These are phyloP conservation scores for Malassezia yamatoensis DNA, from an alignment of 1,284 basidiomycete genomes.

Conservation along the genomic window DNA sequence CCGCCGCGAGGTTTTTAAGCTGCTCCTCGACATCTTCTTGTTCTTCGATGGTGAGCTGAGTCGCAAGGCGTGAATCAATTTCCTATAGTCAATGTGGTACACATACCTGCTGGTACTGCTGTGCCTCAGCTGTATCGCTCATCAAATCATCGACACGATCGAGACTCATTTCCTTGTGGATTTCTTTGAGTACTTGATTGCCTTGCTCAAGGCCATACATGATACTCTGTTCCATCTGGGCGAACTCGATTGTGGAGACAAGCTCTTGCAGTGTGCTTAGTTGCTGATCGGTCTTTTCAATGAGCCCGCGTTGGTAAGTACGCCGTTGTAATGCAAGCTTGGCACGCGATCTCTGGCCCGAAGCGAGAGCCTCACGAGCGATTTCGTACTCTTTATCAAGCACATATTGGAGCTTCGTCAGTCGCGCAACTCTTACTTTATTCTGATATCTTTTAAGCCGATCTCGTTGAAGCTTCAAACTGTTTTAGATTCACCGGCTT, in stretches of 20 bases:
- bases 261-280: conserved; percentile 80
- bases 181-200: conserved; percentile 79
- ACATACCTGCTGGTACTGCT: conserved; percentile 73
- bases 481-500: conserved; percentile 49
- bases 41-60: conserved; percentile 72
- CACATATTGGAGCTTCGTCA: conserved; percentile 66
- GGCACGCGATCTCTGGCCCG: conserved; percentile 76
- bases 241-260: conserved; percentile 90
- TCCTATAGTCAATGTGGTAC: conserved; percentile 55
- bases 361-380: conserved; percentile 67
- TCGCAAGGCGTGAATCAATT: conserved; percentile 75
- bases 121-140: conserved; percentile 80
- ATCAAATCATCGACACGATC: conserved; percentile 87
- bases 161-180: conserved; percentile 82
- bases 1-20: conserved; percentile 12
- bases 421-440: conserved; percentile 56
- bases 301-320: conserved; percentile 83
- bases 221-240: conserved; percentile 82
- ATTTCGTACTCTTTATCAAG: conserved; percentile 80
- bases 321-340: conserved; percentile 71
- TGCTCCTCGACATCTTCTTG: conserved; percentile 86
- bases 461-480: conserved; percentile 88
- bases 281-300: conserved; percentile 79
- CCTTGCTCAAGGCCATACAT: conserved; percentile 85
- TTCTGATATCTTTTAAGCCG: conserved; percentile 90